phyloP scores from a whole-genome alignment of 208 protist genomes.

The Leishmania tarentolae region DNA sequence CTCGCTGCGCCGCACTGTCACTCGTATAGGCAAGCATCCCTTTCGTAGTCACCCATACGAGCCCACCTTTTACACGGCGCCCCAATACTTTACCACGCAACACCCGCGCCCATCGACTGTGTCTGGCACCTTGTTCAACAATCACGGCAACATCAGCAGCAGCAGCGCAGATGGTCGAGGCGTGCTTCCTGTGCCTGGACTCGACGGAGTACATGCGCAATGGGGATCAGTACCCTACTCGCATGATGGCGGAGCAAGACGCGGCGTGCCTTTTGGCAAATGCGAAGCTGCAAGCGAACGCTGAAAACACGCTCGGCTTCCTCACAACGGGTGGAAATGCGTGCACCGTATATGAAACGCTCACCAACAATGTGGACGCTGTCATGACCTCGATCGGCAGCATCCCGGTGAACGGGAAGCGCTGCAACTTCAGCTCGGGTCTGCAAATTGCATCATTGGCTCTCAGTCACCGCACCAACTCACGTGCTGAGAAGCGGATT shows the following conservation, averaged over 20 bases:
- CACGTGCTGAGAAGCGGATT: slow-evolving; percentile 95
- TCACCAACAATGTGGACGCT: slow-evolving; percentile 94
- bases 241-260: slow-evolving; percentile 95
- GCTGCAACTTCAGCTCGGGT: slow-evolving; percentile 88
- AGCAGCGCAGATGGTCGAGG: slow-evolving; percentile 71
- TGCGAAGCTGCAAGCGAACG: slow-evolving; percentile 95
- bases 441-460: slow-evolving; percentile 95
- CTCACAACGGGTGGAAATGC: slow-evolving; percentile 93
- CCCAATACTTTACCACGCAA: neutral
- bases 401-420: slow-evolving; percentile 86
- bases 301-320: slow-evolving; percentile 97
- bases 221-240: slow-evolving; percentile 97
- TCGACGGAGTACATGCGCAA: slow-evolving; percentile 99
- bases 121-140: neutral
- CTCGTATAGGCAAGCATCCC: neutral
- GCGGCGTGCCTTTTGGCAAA: slow-evolving; percentile 95
- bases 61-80: neutral
- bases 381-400: slow-evolving; percentile 91
- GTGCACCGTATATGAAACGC: slow-evolving; percentile 94
- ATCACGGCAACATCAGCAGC: neutral
- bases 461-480: slow-evolving; percentile 97
- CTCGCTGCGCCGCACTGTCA: neutral
- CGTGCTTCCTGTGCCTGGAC: slow-evolving; percentile 94
- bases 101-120: neutral
- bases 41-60: neutral